Base-by-base conservation (phyloP, 2,329 filamentous ascomycete genomes). In the Blastomyces percursus region DNA sequence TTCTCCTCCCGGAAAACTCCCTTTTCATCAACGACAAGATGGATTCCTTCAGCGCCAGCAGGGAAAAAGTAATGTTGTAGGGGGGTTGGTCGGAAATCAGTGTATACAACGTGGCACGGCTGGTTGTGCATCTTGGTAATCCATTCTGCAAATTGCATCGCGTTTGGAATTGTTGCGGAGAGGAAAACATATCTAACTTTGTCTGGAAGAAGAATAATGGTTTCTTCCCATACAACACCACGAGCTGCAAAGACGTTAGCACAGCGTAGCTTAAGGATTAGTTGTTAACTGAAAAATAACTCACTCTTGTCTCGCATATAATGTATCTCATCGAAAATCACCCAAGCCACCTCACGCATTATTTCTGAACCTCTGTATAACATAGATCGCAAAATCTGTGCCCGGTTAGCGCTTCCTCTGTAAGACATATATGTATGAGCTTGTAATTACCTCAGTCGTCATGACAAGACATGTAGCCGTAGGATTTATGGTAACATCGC, bases 141-240 rank as follows among this genome's bases (percentile, higher is more conserved):
- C 94, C 94, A 99, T 75, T 99, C 93, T 69, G 94, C 94, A 71
- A 99, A 99, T 75, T 99, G 94, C 84, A 97, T 96, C 60, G 94
- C 92, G 73, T 99, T 99, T 61, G 94, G 94, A 66, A 99, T 99
- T 1, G 95, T 99, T 66, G 94, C 94, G 40, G 95, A 99, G 64
- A 99, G 80, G 77, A 99, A 99, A 62, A 99, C 95, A 72, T 97
- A 99, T 78, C 91, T 89, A 68, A 99, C 95, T 82, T 99, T 97
- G 80, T 99, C 94, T 3, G 94, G 94, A 38, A 99, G 82, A 68
- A 99, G 82, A 71, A 99, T 99, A 72, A 99, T 97, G 48, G 94
- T 97, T 79, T 99, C 94, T 75, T 99, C 94, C 94, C 94, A 99
- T 2, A 99, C 94, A 0, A 99, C 94, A 80, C 94, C 94, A 76